phyloP scores from a whole-genome alignment of 371 early-diverging fungal genomes.

The Funneliformis caledonium region DNA sequence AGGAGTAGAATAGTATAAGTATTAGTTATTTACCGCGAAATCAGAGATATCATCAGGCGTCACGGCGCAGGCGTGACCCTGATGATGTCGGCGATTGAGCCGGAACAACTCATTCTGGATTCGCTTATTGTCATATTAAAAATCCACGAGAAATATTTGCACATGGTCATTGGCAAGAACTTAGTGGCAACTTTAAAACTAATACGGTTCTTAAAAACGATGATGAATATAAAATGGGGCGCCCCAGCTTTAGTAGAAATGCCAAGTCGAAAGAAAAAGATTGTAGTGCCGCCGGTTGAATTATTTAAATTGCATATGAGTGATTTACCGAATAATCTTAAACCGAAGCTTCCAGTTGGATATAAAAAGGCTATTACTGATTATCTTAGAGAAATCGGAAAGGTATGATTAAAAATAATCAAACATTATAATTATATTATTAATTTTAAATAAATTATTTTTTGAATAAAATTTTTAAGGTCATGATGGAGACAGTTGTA shows the following conservation, averaged over 20 bases:
- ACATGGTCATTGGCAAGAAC: slow-evolving; percentile 4
- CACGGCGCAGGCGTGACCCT: too few species aligned
- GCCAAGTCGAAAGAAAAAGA: not conserved
- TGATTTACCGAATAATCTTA: not conserved
- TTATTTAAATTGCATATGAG: slow-evolving; percentile 19
- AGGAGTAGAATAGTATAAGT: too few species aligned
- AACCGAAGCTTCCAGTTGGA: not conserved
- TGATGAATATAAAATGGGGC: slow-evolving; percentile 26
- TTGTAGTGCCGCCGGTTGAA: too few species aligned
- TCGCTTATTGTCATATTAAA: too few species aligned
- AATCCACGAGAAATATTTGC: not conserved
- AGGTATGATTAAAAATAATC: not conserved
- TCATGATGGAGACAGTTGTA: slow-evolving; percentile 6
- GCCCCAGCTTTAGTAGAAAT: not conserved
- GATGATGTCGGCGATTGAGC: too few species aligned
- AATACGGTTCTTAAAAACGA: slow-evolving; percentile 27
- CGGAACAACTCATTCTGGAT: too few species aligned
- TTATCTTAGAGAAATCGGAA: slow-evolving; percentile 25
- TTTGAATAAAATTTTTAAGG: not conserved
- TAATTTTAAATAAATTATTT: too few species aligned
- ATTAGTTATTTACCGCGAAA: too few species aligned
- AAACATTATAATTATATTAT: too few species aligned
- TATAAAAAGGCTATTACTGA: slow-evolving; percentile 26
- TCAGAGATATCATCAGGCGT: too few species aligned
- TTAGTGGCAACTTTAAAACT: not conserved